Evolutionary conservation across 208 protist species (phyloP).

Genomic region (Trypanosoma vivax): DNA sequence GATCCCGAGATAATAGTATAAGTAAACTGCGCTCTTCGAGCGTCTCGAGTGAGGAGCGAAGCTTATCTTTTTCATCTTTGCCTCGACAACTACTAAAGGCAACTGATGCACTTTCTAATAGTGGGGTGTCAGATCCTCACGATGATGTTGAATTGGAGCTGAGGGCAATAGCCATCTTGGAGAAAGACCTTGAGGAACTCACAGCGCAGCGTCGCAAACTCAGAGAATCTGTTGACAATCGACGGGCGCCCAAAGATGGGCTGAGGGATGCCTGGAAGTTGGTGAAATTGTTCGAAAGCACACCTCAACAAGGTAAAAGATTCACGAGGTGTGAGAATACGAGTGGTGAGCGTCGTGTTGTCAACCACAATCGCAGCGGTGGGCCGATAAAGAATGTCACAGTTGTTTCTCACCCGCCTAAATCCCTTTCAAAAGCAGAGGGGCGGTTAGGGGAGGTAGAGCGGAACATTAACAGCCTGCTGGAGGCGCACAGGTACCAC

Average conservation of each 20-base stretch:
- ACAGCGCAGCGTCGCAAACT: constrained; percentile 32
- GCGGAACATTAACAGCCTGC: constrained; percentile 61
- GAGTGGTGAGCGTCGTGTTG: no score
- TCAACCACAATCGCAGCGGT: no score
- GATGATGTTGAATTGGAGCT: constrained; percentile 45
- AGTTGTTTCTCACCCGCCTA: no score
- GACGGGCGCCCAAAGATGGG: constrained; percentile 3
- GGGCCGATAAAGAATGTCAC: no score
- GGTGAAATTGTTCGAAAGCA: constrained; percentile 33
- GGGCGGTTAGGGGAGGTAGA: constrained; percentile 65
- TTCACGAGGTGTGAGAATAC: no score
- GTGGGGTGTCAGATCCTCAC: background rate
- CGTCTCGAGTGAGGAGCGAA: background rate
- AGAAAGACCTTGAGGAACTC: constrained; percentile 57
- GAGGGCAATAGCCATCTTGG: constrained; percentile 31
- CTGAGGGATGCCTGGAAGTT: constrained; percentile 29
- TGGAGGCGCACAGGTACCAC: constrained; percentile 54
- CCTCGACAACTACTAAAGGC: constrained; percentile 10
- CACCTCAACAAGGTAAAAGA: constrained; percentile 28
- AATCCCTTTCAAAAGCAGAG: constrained; percentile 24
- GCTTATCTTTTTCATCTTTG: no score
- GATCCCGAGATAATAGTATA: constrained; percentile 1
- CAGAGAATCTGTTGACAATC: constrained; percentile 24
- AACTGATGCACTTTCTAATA: background rate
- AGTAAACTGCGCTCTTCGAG: background rate